phyloP scores from a whole-genome alignment of 2,329 filamentous ascomycete genomes.

The Colletotrichum falcatum region DNA sequence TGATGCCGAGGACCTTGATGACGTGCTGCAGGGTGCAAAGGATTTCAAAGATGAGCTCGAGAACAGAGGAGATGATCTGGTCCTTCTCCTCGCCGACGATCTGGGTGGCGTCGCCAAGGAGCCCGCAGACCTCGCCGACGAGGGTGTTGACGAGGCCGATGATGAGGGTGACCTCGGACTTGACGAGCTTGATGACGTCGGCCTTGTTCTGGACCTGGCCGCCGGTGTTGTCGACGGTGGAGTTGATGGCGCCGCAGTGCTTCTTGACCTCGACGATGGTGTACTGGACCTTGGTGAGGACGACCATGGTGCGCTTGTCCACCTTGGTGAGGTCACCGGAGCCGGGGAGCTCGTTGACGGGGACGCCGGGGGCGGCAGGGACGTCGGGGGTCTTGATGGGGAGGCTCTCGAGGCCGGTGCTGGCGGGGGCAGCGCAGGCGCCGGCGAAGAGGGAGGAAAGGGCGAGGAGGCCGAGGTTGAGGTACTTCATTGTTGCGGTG shows the following conservation, averaged over 20 bases:
- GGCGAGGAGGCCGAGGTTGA: constrained; percentile 29
- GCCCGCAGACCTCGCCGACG: constrained; percentile 15
- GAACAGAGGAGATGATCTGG: constrained; percentile 24
- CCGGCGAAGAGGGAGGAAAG: constrained; percentile 31
- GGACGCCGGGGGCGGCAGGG: neutral
- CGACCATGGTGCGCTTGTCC: constrained; percentile 23
- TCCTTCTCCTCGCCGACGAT: constrained; percentile 37
- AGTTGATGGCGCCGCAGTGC: constrained; percentile 36
- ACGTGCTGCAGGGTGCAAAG: constrained; percentile 27
- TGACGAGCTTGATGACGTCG: constrained; percentile 24
- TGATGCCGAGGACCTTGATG: constrained; percentile 22
- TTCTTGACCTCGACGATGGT: constrained; percentile 31
- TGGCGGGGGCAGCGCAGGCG: constrained; percentile 25
- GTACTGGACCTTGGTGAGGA: constrained; percentile 32
- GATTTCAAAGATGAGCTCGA: constrained; percentile 35
- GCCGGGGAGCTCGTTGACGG: neutral
- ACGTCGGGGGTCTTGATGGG: neutral
- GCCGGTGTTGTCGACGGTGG: constrained; percentile 21
- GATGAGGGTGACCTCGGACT: constrained; percentile 36
- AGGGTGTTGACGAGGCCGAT: constrained; percentile 25
- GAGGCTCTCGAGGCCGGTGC: neutral
- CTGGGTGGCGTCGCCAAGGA: constrained; percentile 21
- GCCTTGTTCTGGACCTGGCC: constrained; percentile 25
- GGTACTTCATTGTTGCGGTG: constrained; percentile 34
- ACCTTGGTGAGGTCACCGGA: constrained; percentile 10